Conservation (phyloP, 2,329 filamentous ascomycete genomes). For the Colletotrichum lupini region DNA sequence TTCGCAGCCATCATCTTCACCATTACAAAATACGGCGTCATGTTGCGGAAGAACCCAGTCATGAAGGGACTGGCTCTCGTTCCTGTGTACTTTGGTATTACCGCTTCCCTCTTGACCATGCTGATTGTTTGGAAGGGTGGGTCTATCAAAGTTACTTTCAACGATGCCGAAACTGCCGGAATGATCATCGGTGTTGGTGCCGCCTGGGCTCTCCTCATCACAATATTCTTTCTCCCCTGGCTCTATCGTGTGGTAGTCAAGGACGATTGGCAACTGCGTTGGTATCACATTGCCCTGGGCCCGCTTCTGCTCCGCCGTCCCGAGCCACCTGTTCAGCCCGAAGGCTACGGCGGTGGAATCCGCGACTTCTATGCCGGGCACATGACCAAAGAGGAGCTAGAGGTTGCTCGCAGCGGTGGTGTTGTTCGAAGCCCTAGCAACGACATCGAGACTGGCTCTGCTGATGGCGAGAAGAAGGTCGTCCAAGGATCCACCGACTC, state of each 20-base stretch:
- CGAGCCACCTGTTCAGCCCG: slow-evolving; percentile 48
- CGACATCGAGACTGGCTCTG: slow-evolving; percentile 40
- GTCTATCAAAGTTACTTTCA: slow-evolving; percentile 32
- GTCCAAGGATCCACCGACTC: slow-evolving; percentile 39
- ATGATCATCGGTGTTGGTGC: slow-evolving; percentile 61
- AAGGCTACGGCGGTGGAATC: slow-evolving; percentile 47
- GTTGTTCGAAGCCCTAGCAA: slow-evolving; percentile 16
- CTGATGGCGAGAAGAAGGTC: slow-evolving; percentile 44
- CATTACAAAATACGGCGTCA: slow-evolving; percentile 54
- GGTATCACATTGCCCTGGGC: slow-evolving; percentile 61
- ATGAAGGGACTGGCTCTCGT: slow-evolving; percentile 55
- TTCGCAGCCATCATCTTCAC: slow-evolving; percentile 58
- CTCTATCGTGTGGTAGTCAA: slow-evolving; percentile 63
- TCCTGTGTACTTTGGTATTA: slow-evolving; percentile 68
- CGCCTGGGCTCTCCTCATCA: slow-evolving; percentile 55
- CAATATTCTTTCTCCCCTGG: slow-evolving; percentile 64
- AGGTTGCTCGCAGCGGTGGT: slow-evolving; percentile 43
- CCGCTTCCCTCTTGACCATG: slow-evolving; percentile 47
- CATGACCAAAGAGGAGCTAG: slow-evolving; percentile 58
- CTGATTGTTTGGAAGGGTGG: slow-evolving; percentile 38
- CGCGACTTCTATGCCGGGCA: slow-evolving; percentile 64
- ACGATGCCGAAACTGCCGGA: slow-evolving; percentile 52
- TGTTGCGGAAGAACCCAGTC: slow-evolving; percentile 54
- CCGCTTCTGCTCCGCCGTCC: slow-evolving; percentile 57
- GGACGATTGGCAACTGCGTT: slow-evolving; percentile 66